phyloP scores from a whole-genome alignment of 345 rosid species.

The Kandelia obovata region DNA sequence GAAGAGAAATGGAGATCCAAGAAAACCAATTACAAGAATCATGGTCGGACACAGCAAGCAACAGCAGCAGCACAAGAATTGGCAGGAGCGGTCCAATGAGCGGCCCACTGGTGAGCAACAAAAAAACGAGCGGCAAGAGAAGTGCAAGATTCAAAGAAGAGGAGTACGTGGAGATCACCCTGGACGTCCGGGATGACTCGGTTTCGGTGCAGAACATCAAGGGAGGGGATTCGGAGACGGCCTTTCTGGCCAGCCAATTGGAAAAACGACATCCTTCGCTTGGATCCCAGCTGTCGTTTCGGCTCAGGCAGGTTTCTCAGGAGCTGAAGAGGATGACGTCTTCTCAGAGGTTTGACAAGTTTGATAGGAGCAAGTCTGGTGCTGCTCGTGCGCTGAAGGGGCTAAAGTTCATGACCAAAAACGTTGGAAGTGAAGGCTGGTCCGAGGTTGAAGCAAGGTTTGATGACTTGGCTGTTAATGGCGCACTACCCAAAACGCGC shows the following conservation, averaged over 20 bases:
- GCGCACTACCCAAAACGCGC: slow-evolving; percentile 47
- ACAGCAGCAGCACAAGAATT: slow-evolving; percentile 29
- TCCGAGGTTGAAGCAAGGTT: slow-evolving; percentile 53
- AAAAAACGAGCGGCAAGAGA: slow-evolving; percentile 29
- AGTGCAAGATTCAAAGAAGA: slow-evolving; percentile 45
- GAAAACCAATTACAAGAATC: slow-evolving; percentile 26
- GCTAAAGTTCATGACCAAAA: slow-evolving; percentile 52
- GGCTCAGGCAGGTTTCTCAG: slow-evolving; percentile 51
- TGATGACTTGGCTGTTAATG: slow-evolving; percentile 44
- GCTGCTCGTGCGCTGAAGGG: slow-evolving; percentile 67
- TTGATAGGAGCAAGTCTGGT: slow-evolving; percentile 59
- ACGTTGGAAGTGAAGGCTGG: slow-evolving; percentile 56
- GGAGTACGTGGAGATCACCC: slow-evolving; percentile 53
- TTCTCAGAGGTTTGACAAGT: slow-evolving; percentile 28
- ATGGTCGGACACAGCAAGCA: slow-evolving; percentile 44
- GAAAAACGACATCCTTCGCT: slow-evolving; percentile 36
- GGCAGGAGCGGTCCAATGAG: slow-evolving; percentile 48
- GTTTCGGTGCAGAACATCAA: slow-evolving; percentile 39
- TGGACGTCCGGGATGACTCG: slow-evolving; percentile 44
- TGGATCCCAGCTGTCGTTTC: slow-evolving; percentile 35
- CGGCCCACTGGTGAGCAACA: slow-evolving; percentile 31
- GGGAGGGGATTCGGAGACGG: slow-evolving; percentile 40
- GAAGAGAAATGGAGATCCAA: slow-evolving; percentile 36
- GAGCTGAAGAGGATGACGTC: slow-evolving; percentile 55
- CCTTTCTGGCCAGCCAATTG: slow-evolving; percentile 36